phyloP scores from a whole-genome alignment of 768 basidiomycete species.

The Suillus paluster region DNA sequence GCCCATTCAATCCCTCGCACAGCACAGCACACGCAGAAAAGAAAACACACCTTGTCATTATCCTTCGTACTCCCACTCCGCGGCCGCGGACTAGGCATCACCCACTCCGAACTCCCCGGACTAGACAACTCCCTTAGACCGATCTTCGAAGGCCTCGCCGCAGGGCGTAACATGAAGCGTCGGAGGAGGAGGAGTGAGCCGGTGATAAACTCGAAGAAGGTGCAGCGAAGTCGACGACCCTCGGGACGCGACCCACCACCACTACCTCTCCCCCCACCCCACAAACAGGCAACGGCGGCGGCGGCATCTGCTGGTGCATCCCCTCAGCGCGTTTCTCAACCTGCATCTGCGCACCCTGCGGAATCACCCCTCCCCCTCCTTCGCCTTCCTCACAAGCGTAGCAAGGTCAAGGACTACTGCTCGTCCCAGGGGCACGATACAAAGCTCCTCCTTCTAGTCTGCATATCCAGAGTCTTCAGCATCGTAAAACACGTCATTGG shows the following conservation, averaged over 20 bases:
- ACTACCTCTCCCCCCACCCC: background rate
- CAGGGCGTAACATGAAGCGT: constrained; percentile 40
- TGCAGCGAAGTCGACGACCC: constrained; percentile 53
- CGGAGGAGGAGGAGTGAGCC: too few relatives aligned
- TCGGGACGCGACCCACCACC: constrained; percentile 36
- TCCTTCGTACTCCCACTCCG: constrained; percentile 45
- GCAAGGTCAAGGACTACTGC: constrained; percentile 92
- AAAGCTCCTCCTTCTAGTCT: constrained; percentile 82
- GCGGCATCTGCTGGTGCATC: too few relatives aligned
- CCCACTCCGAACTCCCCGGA: constrained; percentile 49
- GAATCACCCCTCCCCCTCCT: constrained; percentile 59
- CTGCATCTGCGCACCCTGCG: too few relatives aligned
- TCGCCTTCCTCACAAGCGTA: constrained; percentile 83
- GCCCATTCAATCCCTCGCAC: constrained; percentile 26
- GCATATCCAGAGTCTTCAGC: constrained; percentile 68
- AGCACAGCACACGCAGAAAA: background rate
- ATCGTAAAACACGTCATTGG: constrained; percentile 65
- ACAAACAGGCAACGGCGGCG: constrained; percentile 55
- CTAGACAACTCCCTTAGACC: constrained; percentile 34
- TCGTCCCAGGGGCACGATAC: constrained; percentile 87
- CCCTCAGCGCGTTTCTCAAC: constrained; percentile 41
- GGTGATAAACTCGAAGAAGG: too few relatives aligned
- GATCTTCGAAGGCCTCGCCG: constrained; percentile 26
- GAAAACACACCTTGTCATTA: constrained; percentile 52
- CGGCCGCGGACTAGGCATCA: constrained; percentile 49